Base-by-base conservation (phyloP, 768 basidiomycete genomes). In the Podaxis carcinomalis region DNA sequence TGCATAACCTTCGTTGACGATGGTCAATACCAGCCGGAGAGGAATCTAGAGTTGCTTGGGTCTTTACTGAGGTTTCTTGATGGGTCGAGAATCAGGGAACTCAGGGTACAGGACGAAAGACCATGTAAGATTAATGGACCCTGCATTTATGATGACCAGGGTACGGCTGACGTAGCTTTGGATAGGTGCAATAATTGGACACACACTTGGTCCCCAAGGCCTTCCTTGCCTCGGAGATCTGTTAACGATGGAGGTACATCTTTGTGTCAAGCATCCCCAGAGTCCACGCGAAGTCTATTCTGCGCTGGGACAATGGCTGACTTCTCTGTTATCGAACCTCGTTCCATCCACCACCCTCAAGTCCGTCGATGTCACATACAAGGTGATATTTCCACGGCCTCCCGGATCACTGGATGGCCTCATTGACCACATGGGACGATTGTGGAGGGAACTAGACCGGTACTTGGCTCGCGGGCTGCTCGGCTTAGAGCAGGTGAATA, bases 101-200 rank as follows among this genome's bases (percentile, higher is more conserved):
- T 57, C 56, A 57, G 56, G 56, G 56, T 57, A 14, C 56, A 59
- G 25, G 57, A 59, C 25, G 50, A 59, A 59, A 36, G 57, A 51
- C 57, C 57, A 16, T 25, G 57, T 59, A 57, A 59, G 50, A 4
- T 27, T 59, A 57, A 59, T 37, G 16, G 4, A 44, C 19, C 21
- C 23, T 50, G 4, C 32, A 21, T 36, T 51, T 39, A 21, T 28
- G 46, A 32, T 32, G 49, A 19, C 21, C 39, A 23, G 37, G 35
- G 23, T 25, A 13, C 11, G 35, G 35, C 50, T 59, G 27, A 51
- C 23, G 16, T 27, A 36, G 16, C 11, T 14, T 35, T 28, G 28
- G 16, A 9, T 36, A 57, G 56, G 36, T 14, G 46, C 57, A 39
- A 21, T 59, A 9, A 59, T 51, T 14, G 57, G 57, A 3, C 50